These are phyloP conservation scores for Beauveria medogensis DNA, from an alignment of 2,329 filamentous ascomycete species.

Conservation along the genomic window DNA sequence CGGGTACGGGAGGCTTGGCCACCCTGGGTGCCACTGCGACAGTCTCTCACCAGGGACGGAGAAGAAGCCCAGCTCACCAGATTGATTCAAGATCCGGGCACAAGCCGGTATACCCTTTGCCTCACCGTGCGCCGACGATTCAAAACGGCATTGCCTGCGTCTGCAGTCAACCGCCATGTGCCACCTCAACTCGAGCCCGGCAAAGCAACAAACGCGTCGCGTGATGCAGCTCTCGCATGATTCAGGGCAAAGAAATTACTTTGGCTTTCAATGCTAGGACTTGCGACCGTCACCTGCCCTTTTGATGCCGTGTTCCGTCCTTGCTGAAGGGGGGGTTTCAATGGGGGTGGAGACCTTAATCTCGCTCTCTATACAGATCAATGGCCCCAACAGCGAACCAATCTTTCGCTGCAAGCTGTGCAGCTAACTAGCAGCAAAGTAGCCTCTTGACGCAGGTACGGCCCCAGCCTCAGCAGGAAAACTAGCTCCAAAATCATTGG, in stretches of 20 bases:
- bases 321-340: background rate
- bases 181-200: background rate
- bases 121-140: background rate
- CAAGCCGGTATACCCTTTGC: background rate
- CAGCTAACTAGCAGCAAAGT: background rate
- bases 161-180: background rate
- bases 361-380: background rate
- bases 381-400: background rate
- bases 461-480: background rate
- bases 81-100: background rate
- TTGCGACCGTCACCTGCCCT: constrained; percentile 1
- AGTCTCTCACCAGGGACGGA: background rate
- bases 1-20: background rate
- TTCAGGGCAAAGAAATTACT: background rate
- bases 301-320: constrained; percentile 1
- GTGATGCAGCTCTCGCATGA: constrained; percentile 5
- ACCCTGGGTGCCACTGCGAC: background rate
- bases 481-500: background rate
- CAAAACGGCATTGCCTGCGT: background rate
- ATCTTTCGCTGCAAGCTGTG: background rate
- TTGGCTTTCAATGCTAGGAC: background rate
- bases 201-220: constrained; percentile 4
- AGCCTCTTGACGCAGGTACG: constrained; percentile 6
- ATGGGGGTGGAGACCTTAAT: constrained; percentile 1
- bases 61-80: background rate